Conservation (phyloP, 352 stramenopile species). For the Blastocystis sp. region DNA sequence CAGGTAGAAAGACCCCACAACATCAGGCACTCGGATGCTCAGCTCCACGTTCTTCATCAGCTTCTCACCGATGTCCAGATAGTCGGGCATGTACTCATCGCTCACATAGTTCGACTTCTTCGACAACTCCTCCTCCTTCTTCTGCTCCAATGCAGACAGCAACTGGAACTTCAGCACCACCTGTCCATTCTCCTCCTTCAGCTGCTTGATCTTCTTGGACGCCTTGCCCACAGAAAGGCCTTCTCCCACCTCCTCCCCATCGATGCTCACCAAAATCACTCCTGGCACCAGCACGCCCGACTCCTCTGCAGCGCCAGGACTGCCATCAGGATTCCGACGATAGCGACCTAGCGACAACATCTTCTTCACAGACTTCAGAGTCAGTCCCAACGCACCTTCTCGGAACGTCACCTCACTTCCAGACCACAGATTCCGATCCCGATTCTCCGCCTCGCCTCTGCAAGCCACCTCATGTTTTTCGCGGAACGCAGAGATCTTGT, state of each 20-base stretch:
- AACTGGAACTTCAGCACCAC: slow-evolving; percentile 52
- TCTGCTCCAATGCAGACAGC: slow-evolving; percentile 52
- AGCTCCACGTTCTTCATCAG: slow-evolving; percentile 30
- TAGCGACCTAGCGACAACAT: slow-evolving; percentile 44
- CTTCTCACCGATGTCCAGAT: slow-evolving; percentile 50
- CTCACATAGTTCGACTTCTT: slow-evolving; percentile 60
- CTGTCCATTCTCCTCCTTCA: slow-evolving; percentile 53
- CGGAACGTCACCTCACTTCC: slow-evolving; percentile 31
- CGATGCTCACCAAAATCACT: slow-evolving; percentile 46
- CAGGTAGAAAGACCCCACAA: slow-evolving; percentile 57
- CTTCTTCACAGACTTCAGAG: slow-evolving; percentile 51
- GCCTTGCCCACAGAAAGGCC: slow-evolving; percentile 5
- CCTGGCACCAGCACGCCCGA: slow-evolving; percentile 31
- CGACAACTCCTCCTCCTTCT: slow-evolving; percentile 43
- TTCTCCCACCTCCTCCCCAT: slow-evolving; percentile 4
- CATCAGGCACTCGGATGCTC: slow-evolving; percentile 35
- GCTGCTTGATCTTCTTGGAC: slow-evolving; percentile 54
- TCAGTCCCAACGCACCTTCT: slow-evolving; percentile 35
- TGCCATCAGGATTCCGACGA: slow-evolving; percentile 37
- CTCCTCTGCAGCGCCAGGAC: slow-evolving; percentile 40
- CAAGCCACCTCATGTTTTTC: slow-evolving; percentile 57
- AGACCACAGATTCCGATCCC: slow-evolving; percentile 41
- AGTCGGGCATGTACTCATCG: slow-evolving; percentile 57
- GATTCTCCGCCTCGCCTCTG: slow-evolving; percentile 47
- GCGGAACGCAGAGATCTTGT: slow-evolving; percentile 58